Evolutionary conservation across 495 filamentous ascomycete genomes (phyloP), one percentile per base, ranked within the genome.

Genomic region (Cudoniella acicularis): DNA sequence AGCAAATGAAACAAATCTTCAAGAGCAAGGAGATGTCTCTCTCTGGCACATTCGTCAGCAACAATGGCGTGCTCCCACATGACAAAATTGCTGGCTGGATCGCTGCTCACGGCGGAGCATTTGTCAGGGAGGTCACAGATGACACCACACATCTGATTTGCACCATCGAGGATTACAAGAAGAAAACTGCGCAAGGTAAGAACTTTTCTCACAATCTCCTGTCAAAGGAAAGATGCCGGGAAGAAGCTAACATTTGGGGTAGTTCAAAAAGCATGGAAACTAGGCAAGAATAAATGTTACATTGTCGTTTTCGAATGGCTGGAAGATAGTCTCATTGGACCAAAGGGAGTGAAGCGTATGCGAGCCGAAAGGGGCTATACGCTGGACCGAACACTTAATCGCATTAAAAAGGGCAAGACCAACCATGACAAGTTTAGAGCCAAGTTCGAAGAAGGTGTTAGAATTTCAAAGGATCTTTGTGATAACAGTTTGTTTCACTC

Each of bases 281-380:
- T 75, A 2, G 56, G 56, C 1, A 63, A 60, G 8, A 16, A 27
- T 2, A 69, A 67, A 2, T 65, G 83, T 57, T 72, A 75, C 3
- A 82, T 89, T 24, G 83, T 89, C 16, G 72, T 70, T 9, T 81
- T 73, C 24, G 84, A 87, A 64, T 89, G 85, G 85, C 68, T 88
- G 1, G 77, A 81, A 58, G 82, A 87, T 18, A 77, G 73, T 0
- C 60, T 86, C 0, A 60, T 73, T 18, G 58, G 62, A 1, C 49
- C 42, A 13, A 69, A 57, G 1, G 75, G 73, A 0, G 71, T 69
- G 61, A 64, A 67, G 0, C 24, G 49, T 2, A n/a, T 40, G 52
- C 48, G 21, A 20, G 22, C 48, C 3, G 83, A 80, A 57, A 58
- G 43, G 1, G 59, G 67, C 0, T 89, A 85, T 63, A 69, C 79